phyloP scores from a whole-genome alignment of 177 flowering plant species.

The Vitis hybrid region DNA sequence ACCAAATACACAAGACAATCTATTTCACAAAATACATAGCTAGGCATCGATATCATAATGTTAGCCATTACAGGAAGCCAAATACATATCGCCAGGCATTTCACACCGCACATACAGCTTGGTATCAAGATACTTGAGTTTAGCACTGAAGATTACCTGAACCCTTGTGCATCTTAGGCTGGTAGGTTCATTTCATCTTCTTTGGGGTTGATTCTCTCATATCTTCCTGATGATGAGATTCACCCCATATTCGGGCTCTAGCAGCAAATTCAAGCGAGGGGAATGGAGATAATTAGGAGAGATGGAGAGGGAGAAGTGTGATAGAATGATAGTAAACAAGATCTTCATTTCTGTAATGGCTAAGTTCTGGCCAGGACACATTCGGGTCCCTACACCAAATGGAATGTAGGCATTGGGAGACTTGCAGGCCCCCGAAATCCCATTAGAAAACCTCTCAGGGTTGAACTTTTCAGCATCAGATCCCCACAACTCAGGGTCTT shows the following conservation, averaged over 20 bases:
- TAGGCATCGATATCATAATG: no score
- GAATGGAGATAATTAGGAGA: constrained; percentile 16
- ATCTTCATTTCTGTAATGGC: constrained; percentile 17
- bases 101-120: no score
- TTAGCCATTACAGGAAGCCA: no score
- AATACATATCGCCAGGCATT: no score
- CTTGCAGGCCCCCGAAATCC: constrained; percentile 13
- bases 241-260: constrained; percentile 18
- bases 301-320: constrained; percentile 4
- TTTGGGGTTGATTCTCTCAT: no score
- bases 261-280: constrained; percentile 13
- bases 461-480: constrained; percentile 16
- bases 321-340: constrained; percentile 7
- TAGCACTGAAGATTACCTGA: no score
- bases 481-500: constrained; percentile 15
- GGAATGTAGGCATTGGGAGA: constrained; percentile 11
- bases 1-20: no score
- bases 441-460: constrained; percentile 14
- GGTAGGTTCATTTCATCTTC: no score
- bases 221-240: constrained; percentile 7
- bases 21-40: no score
- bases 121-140: no score
- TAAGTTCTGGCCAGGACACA: constrained; percentile 16
- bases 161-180: no score
- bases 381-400: constrained; percentile 15